A percentile compares a stretch with the other conserved stretches of the same genome.
phyloP scores from a whole-genome alignment of 768 basidiomycete species.

The Sistotremastrum suecicum region DNA sequence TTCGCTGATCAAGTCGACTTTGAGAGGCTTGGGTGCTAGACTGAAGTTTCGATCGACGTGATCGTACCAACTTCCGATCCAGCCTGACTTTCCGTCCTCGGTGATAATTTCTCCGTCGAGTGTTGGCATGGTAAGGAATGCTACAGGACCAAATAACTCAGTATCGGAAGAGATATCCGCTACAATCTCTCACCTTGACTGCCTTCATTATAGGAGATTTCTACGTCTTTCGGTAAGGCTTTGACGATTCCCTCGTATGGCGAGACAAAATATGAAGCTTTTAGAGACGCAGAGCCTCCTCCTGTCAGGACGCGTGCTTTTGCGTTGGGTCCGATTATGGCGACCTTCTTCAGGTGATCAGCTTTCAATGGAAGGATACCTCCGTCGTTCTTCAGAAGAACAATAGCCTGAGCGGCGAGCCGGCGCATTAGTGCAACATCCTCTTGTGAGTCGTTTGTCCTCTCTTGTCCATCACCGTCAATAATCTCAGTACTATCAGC shows the following conservation, averaged over 20 bases:
- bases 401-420: slow-evolving; percentile 57
- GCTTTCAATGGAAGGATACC: slow-evolving; percentile 34
- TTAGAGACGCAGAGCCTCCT: slow-evolving; percentile 60
- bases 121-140: slow-evolving; percentile 48
- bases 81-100: slow-evolving; percentile 45
- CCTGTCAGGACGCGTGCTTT: slow-evolving; percentile 49
- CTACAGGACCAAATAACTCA: slow-evolving; percentile 18
- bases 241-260: slow-evolving; percentile 66
- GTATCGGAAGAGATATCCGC: not conserved
- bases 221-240: slow-evolving; percentile 34
- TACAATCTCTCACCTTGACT: slow-evolving; percentile 35
- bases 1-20: no score
- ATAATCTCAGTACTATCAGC: slow-evolving; percentile 29
- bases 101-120: slow-evolving; percentile 57
- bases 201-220: slow-evolving; percentile 56
- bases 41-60: slow-evolving; percentile 18
- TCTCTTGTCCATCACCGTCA: slow-evolving; percentile 59
- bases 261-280: slow-evolving; percentile 60
- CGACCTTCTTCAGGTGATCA: slow-evolving; percentile 43
- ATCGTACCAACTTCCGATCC: slow-evolving; percentile 47
- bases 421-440: slow-evolving; percentile 50
- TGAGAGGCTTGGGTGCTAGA: no score
- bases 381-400: slow-evolving; percentile 58
- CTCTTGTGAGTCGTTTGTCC: slow-evolving; percentile 44
- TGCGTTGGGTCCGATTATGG: slow-evolving; percentile 63